Conservation (phyloP, 2,329 filamentous ascomycete genomes). For the Simplicillium sp. region DNA sequence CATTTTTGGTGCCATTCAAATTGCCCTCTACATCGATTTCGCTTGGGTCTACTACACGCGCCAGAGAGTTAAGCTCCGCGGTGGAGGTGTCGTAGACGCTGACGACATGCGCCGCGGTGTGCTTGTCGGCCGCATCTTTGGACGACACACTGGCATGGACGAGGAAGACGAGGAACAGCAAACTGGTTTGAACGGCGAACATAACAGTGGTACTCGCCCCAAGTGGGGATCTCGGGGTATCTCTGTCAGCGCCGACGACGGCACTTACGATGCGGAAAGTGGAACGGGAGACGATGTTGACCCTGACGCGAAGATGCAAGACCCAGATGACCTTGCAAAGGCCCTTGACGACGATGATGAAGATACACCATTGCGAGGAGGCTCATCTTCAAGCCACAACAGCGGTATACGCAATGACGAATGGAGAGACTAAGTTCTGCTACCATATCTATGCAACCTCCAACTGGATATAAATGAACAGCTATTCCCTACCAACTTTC, state of each 20-base stretch:
- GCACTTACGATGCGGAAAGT: slow-evolving; percentile 40
- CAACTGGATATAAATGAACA: too few relatives aligned
- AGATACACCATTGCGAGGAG: slow-evolving; percentile 22
- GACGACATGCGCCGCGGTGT: slow-evolving; percentile 82
- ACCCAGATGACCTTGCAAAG: slow-evolving; percentile 54
- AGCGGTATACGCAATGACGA: slow-evolving; percentile 34
- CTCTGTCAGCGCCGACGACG: slow-evolving; percentile 57
- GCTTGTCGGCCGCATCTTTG: slow-evolving; percentile 71
- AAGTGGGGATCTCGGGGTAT: slow-evolving; percentile 58
- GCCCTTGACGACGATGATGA: slow-evolving; percentile 50
- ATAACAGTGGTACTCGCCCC: slow-evolving; percentile 25
- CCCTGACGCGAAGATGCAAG: slow-evolving; percentile 56
- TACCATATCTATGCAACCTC: too few relatives aligned
- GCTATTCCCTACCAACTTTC: too few relatives aligned
- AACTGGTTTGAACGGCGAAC: slow-evolving; percentile 21
- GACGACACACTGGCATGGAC: slow-evolving; percentile 41
- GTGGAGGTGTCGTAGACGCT: slow-evolving; percentile 76
- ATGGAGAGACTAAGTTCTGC: slow-evolving; percentile 27
- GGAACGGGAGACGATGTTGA: slow-evolving; percentile 41
- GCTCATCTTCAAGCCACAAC: slow-evolving; percentile 13
- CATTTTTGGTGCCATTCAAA: slow-evolving; percentile 84
- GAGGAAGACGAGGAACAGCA: slow-evolving; percentile 54
- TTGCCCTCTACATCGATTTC: slow-evolving; percentile 83
- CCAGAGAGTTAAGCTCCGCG: slow-evolving; percentile 86
- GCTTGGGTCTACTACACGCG: slow-evolving; percentile 94